Evolutionary conservation across 495 filamentous ascomycete genomes (phyloP).

Genomic region (Tuber brumale): DNA sequence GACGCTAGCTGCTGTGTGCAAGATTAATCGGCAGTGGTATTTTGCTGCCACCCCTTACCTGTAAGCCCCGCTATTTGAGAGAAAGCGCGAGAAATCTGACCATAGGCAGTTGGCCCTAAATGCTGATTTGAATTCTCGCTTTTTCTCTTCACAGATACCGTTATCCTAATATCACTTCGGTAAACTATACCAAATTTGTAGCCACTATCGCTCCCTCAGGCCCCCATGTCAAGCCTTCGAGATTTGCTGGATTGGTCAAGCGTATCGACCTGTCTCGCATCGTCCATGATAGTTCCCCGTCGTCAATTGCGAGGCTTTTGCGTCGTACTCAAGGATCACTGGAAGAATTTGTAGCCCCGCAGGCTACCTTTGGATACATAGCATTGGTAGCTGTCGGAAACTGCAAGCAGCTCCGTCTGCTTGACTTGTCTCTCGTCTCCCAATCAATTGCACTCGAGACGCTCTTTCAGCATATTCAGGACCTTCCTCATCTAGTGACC

Average conservation of each 20-base stretch:
- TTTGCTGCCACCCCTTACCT: conserved; percentile 51
- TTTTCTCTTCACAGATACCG: conserved; percentile 26
- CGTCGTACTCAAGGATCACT: conserved; percentile 54
- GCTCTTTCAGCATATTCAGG: conserved; percentile 52
- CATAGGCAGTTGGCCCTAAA: not conserved
- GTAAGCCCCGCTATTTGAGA: conserved; percentile 41
- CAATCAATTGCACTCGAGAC: conserved; percentile 50
- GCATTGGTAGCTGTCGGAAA: conserved; percentile 59
- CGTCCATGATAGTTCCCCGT: conserved; percentile 61
- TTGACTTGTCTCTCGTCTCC: conserved; percentile 57
- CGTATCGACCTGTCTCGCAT: conserved; percentile 54
- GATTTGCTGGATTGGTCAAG: conserved; percentile 53
- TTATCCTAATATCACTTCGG: conserved; percentile 36
- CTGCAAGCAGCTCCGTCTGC: conserved; percentile 50
- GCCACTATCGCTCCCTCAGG: conserved; percentile 58
- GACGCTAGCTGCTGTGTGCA: conserved; percentile 42
- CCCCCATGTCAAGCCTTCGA: conserved; percentile 51
- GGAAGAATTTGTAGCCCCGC: conserved; percentile 59
- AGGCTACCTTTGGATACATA: conserved; percentile 58
- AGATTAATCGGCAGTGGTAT: conserved; percentile 63
- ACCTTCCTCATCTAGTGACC: conserved; percentile 47
- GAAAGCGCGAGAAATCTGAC: not conserved
- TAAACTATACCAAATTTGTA: conserved; percentile 55
- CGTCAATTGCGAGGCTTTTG: conserved; percentile 58
- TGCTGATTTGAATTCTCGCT: conserved; percentile 8